phyloP scores from a whole-genome alignment of 768 basidiomycete species.

The Podaxis sp. region DNA sequence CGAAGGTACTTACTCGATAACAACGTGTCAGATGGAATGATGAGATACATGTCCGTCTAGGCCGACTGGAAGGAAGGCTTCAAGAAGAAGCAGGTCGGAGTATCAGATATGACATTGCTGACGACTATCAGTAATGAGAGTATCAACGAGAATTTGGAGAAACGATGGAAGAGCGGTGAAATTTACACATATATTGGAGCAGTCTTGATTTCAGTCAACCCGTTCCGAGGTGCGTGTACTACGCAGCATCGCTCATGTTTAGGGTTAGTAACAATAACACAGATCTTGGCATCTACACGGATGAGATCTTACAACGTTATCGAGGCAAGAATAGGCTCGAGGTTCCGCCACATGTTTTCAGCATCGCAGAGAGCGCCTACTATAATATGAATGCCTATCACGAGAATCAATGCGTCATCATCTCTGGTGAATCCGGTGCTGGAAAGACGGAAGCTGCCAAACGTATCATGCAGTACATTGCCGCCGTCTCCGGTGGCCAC shows the following conservation, averaged over 20 bases:
- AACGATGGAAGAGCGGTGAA: slow-evolving; percentile 91
- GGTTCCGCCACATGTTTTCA: slow-evolving; percentile 96
- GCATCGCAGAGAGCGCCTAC: slow-evolving; percentile 95
- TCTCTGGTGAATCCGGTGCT: slow-evolving; percentile 97
- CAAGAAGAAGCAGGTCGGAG: slow-evolving; percentile 99
- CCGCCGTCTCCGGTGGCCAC: slow-evolving; percentile 86
- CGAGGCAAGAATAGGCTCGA: slow-evolving; percentile 97
- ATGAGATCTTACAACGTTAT: slow-evolving; percentile 79
- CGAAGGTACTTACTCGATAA: slow-evolving; percentile 50
- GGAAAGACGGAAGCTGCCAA: slow-evolving; percentile 99
- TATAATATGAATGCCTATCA: slow-evolving; percentile 99
- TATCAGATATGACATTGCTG: slow-evolving; percentile 97
- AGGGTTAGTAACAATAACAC: slow-evolving; percentile 11
- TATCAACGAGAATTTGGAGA: slow-evolving; percentile 97
- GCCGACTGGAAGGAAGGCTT: slow-evolving; percentile 99
- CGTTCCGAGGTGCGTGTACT: slow-evolving; percentile 70
- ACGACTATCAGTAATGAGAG: slow-evolving; percentile 96
- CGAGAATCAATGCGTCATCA: slow-evolving; percentile 99
- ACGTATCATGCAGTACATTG: slow-evolving; percentile 99
- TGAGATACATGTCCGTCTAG: slow-evolving; percentile 34
- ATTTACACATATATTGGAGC: slow-evolving; percentile 99
- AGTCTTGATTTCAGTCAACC: slow-evolving; percentile 98
- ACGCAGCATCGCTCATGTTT: background rate
- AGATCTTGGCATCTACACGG: slow-evolving; percentile 99
- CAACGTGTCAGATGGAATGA: slow-evolving; percentile 9